Evolutionary conservation across 164 flowering plant species (phyloP), one percentile per base, ranked within the genome.

Genomic region (Tetrastigma voinierianum): DNA sequence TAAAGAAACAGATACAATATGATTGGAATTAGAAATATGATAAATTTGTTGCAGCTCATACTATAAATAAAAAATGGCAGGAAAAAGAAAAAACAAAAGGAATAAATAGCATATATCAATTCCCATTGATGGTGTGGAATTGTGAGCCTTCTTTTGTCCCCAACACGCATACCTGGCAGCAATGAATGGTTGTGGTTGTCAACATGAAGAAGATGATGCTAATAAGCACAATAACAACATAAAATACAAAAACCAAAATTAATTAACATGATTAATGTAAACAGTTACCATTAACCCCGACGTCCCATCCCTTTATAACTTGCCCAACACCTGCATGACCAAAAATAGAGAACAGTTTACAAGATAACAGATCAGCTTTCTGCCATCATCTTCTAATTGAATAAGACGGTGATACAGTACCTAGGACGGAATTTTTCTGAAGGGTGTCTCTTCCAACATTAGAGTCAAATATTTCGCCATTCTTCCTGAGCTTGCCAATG

Each of bases 51-150:
- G n/a, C n/a, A n/a, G n/a, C n/a, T n/a, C n/a, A n/a, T n/a, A n/a
- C n/a, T 4, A n/a, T 13, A 18, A 58, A 51, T 11, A 57, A 55
- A 49, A 3, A 45, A 55, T 14, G 24, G 25, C n/a, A 60, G 2
- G 11, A 10, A 16, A 7, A 45, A 60, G 11, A 45, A 60, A 10
- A 18, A 60, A 23, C 9, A 10, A 59, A 43, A 46, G 48, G 14
- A 83, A 66, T 85, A 95, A n/a, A n/a, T n/a, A n/a, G n/a, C n/a
- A n/a, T n/a, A n/a, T n/a, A n/a, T n/a, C n/a, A n/a, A n/a, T n/a
- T 98, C 95, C 99, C 99, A 96, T 96, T 15, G 90, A 70, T 60
- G 99, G 99, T n/a, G n/a, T 67, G 99, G 99, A 72, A 96, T 86
- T 44, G 90, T 90, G 17, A 96, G 82, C 62, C 88, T 89, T 72